Conservation (phyloP, 192 early-diverging fungal genomes). For the Entomortierella chlamydospora region DNA sequence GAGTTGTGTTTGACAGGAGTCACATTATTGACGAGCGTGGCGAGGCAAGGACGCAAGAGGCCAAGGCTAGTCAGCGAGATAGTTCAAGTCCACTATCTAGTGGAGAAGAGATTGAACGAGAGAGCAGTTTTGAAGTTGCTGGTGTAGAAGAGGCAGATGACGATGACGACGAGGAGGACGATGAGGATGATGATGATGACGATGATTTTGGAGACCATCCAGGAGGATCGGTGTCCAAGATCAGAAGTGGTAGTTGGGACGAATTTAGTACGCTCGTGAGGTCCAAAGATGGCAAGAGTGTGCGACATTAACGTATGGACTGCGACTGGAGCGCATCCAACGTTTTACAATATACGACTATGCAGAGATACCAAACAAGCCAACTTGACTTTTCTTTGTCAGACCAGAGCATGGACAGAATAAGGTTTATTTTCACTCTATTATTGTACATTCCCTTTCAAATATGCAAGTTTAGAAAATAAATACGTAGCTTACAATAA, state of each 20-base stretch:
- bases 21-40: neutral
- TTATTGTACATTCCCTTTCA: too few relatives aligned
- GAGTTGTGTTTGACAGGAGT: slow-evolving; percentile 45
- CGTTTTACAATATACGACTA: neutral
- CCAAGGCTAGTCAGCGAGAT: neutral
- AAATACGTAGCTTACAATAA: too few relatives aligned
- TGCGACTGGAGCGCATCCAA: neutral
- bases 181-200: slow-evolving; percentile 37
- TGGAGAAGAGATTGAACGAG: slow-evolving; percentile 50
- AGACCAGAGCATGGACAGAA: too few relatives aligned
- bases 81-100: slow-evolving; percentile 35
- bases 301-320: neutral
- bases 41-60: slow-evolving; percentile 13
- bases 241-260: slow-evolving; percentile 42
- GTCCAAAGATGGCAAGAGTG: slow-evolving; percentile 18
- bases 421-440: too few relatives aligned
- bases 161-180: slow-evolving; percentile 21
- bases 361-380: neutral
- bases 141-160: slow-evolving; percentile 18
- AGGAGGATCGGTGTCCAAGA: slow-evolving; percentile 32
- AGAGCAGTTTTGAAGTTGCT: slow-evolving; percentile 52
- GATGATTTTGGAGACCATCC: slow-evolving; percentile 27
- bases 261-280: slow-evolving; percentile 45
- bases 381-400: too few relatives aligned
- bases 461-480: too few relatives aligned